Percentiles rank a stretch among this genome's conserved stretches.
Evolutionary conservation across 768 basidiomycete genomes (phyloP).

Genomic region (Heimioporus sp.): DNA sequence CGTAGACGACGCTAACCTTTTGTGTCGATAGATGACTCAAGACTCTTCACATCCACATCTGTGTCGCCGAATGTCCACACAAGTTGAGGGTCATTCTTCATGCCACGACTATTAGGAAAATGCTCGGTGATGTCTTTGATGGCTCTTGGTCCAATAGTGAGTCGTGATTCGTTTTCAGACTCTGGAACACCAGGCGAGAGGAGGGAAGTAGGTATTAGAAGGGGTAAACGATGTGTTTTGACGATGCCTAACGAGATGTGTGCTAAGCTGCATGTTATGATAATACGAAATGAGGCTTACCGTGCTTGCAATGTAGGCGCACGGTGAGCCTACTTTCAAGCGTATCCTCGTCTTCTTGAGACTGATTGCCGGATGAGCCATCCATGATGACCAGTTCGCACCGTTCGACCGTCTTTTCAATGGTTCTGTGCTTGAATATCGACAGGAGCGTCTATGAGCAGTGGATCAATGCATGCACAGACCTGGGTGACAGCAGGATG

Average conservation of each 20-base stretch:
- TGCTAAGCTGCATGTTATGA: conserved; percentile 4
- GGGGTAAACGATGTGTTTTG: conserved; percentile 74
- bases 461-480: background rate
- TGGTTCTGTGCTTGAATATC: conserved; percentile 68
- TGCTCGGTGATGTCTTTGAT: conserved; percentile 80
- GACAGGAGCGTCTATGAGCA: conserved; percentile 59
- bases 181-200: conserved; percentile 69
- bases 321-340: conserved; percentile 72
- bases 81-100: conserved; percentile 72
- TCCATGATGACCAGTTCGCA: conserved; percentile 75
- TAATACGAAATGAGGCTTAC: conserved; percentile 36
- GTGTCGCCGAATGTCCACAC: conserved; percentile 74
- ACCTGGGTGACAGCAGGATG: conserved; percentile 3
- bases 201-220: conserved; percentile 56
- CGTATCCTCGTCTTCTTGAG: conserved; percentile 45
- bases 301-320: conserved; percentile 81
- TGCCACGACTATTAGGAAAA: conserved; percentile 63
- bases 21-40: conserved; percentile 61
- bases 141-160: conserved; percentile 71
- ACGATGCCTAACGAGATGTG: conserved; percentile 54
- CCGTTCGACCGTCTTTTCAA: conserved; percentile 74
- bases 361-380: conserved; percentile 35
- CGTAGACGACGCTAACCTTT: conserved; percentile 45
- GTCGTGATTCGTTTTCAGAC: conserved; percentile 52
- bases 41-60: conserved; percentile 68